These are phyloP conservation scores for Trebouxiophyceae sp. DNA, from an alignment of 163 green algal genomes.

Conservation along the genomic window DNA sequence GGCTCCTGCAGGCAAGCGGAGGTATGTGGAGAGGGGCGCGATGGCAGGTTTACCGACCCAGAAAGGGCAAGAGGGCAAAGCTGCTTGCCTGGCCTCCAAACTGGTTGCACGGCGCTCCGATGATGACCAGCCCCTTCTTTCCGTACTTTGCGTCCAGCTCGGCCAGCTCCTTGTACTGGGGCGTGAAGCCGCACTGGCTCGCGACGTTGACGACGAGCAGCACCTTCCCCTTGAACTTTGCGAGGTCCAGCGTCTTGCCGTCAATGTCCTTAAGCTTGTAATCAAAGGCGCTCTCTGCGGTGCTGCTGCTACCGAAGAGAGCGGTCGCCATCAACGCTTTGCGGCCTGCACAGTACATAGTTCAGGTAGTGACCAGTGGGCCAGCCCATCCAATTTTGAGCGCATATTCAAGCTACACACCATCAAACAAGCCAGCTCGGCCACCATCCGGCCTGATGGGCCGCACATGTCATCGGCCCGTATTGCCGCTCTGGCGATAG, in stretches of 20 bases:
- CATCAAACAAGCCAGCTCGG: no score
- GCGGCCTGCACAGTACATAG: not conserved
- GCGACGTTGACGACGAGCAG: slow-evolving; percentile 32
- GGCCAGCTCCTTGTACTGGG: slow-evolving; percentile 32
- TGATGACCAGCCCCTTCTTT: slow-evolving; percentile 18
- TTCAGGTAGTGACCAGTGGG: no score
- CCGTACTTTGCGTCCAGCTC: slow-evolving; percentile 30
- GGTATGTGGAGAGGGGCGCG: no score
- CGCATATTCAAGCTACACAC: no score
- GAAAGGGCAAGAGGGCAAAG: not conserved
- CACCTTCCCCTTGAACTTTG: slow-evolving; percentile 36
- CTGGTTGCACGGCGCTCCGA: slow-evolving; percentile 26
- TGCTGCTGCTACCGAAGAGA: not conserved
- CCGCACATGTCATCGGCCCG: no score
- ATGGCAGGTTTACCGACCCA: not conserved
- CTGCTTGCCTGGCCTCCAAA: slow-evolving; percentile 11
- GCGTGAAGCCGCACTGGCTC: slow-evolving; percentile 34
- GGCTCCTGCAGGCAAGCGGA: no score
- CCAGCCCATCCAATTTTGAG: no score
- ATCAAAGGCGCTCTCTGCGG: not conserved
- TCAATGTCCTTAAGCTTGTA: slow-evolving; percentile 27
- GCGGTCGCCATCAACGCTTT: not conserved
- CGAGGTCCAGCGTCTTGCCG: slow-evolving; percentile 22
- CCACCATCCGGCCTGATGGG: no score
- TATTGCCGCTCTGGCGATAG: no score